These are phyloP conservation scores for Tricholoma flavovirens DNA, from an alignment of 768 basidiomycete genomes.

Conservation along the genomic window DNA sequence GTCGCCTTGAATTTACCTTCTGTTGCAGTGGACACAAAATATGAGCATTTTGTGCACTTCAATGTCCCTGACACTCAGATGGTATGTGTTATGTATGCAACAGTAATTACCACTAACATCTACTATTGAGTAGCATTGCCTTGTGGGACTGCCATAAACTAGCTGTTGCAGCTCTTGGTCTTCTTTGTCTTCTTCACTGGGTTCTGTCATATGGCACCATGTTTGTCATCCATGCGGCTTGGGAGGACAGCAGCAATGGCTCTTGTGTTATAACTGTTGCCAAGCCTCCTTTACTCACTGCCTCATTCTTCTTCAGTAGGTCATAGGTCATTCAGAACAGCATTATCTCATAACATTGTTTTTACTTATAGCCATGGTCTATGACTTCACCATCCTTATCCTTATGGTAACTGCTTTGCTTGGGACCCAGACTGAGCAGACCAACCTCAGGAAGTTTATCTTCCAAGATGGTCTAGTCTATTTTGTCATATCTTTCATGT, in stretches of 20 bases:
- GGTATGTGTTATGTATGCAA: conserved; percentile 33
- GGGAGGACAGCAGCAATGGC: conserved; percentile 42
- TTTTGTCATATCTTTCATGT: conserved; percentile 58
- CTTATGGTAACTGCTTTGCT: conserved; percentile 51
- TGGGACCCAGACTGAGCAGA: conserved; percentile 44
- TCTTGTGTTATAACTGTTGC: conserved; percentile 47
- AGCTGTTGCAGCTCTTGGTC: conserved; percentile 44
- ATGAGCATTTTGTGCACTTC: conserved; percentile 59
- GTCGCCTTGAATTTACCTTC: too few species aligned
- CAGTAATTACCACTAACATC: conserved; percentile 4
- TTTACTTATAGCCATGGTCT: conserved; percentile 59
- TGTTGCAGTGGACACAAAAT: conserved; percentile 51
- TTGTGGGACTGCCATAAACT: conserved; percentile 57
- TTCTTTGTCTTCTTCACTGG: conserved; percentile 61
- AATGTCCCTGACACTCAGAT: conserved; percentile 64
- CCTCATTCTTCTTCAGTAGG: conserved; percentile 68
- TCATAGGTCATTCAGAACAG: conserved; percentile 11
- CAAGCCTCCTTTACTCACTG: conserved; percentile 52
- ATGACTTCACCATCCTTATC: conserved; percentile 55
- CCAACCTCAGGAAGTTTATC: conserved; percentile 60
- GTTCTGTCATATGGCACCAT: conserved; percentile 61
- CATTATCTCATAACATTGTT: neutral
- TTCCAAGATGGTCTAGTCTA: conserved; percentile 69
- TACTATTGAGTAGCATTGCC: conserved; percentile 53
- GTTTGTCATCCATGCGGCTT: conserved; percentile 55